These are phyloP conservation scores for Nitzschia inconspicua DNA, from an alignment of 108 stramenopile genomes.

Conservation along the genomic window DNA sequence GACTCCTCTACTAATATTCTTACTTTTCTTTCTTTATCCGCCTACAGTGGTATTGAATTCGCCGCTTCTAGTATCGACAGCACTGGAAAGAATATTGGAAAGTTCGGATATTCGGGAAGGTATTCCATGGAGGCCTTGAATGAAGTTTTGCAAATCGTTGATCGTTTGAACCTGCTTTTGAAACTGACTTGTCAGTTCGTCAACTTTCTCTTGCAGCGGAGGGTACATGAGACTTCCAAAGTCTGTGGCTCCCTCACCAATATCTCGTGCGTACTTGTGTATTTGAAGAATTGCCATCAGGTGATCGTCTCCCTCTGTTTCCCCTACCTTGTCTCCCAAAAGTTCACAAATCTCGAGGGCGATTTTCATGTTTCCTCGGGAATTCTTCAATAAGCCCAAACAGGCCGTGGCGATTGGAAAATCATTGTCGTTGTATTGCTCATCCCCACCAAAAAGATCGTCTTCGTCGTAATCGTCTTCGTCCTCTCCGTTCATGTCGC, in stretches of 20 bases:
- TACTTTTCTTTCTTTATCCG: background rate
- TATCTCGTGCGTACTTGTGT: conserved; percentile 41
- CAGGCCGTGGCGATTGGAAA: conserved; percentile 55
- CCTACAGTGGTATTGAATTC: conserved; percentile 4
- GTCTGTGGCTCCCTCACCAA: conserved; percentile 82
- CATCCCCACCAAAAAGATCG: conserved; percentile 22
- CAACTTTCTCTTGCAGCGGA: conserved; percentile 33
- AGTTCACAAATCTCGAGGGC: conserved; percentile 69
- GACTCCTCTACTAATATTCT: too few relatives aligned
- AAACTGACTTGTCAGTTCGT: conserved; percentile 14
- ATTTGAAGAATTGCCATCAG: conserved; percentile 47
- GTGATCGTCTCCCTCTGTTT: conserved; percentile 15
- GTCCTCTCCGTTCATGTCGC: conserved; percentile 3
- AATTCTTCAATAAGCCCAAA: conserved; percentile 69
- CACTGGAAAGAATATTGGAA: conserved; percentile 11
- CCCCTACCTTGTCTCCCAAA: conserved; percentile 1
- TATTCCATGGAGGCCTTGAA: conserved; percentile 12
- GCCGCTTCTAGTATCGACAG: conserved; percentile 9
- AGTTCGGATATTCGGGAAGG: conserved; percentile 6
- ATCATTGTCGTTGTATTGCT: conserved; percentile 59
- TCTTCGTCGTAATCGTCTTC: conserved; percentile 25
- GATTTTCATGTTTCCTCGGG: conserved; percentile 64
- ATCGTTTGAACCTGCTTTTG: conserved; percentile 18
- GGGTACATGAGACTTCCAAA: conserved; percentile 75
- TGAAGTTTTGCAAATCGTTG: conserved; percentile 9